Evolutionary conservation across 164 flowering plant genomes (phyloP), one percentile per base, ranked within the genome.

Genomic region (Magnolia sinica): DNA sequence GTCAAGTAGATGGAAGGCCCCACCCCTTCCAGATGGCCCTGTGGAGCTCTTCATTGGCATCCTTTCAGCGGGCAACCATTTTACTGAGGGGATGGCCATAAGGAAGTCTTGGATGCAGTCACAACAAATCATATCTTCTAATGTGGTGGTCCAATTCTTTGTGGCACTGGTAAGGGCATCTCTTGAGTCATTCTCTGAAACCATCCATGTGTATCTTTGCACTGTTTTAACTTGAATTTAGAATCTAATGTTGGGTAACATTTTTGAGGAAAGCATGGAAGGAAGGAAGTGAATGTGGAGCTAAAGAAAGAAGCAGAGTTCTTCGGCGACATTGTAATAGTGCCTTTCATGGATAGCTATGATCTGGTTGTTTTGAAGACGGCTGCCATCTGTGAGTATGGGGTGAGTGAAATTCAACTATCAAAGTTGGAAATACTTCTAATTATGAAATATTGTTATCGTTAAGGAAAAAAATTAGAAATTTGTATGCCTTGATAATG

Each of bases 31-130:
- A 7, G 86, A 86, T 68, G 86, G 82, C 14, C 90, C 88, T 0
- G 92, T 91, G 59, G 97, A 91, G n/a, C 85, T 96, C 71, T 96
- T 96, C 75, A 87, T 96, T 64, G 99, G 99, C 11, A 84, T 96
- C 52, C 97, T 96, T 71, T 96, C 99, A 65, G 99, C 99, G 1
- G 98, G 94, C 59, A 92, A 96, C 85, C 99, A 96, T 85, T 96
- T 96, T 86, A 89, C 94, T 16, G 99, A 96, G 86, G 80, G 99
- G 52, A 96, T 96, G 99, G 99, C 99, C 49, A 91, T 91, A 68
- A 87, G 99, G 86, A 94, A 90, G 85, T 87, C 99, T 8, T 95
- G 99, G 99, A 86, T 95, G 96, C 97, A 89, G 82, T 87, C 88
- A 71, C 72, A 74, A 20, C 79, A 86, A 31, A 83, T 96, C 72